These are phyloP conservation scores for Nicotiana undulata DNA, from an alignment of 257 asterid genomes.

Conservation along the genomic window DNA sequence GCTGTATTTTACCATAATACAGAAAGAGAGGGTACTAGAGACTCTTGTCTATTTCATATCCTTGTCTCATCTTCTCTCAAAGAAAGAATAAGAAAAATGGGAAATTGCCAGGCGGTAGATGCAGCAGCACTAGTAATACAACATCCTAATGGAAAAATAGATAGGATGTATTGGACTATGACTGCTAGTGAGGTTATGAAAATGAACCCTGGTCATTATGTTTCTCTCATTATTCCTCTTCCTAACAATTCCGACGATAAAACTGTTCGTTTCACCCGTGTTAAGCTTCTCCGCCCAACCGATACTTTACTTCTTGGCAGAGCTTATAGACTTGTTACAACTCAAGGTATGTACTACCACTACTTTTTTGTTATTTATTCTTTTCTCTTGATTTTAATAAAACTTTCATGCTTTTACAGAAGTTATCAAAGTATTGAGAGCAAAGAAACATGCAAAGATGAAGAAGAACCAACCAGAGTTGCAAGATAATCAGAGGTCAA, in stretches of 20 bases:
- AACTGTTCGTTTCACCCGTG: slow-evolving; percentile 51
- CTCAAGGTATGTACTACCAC: slow-evolving; percentile 44
- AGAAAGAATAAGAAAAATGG: slow-evolving; percentile 32
- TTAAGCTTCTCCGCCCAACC: slow-evolving; percentile 69
- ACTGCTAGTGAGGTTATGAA: slow-evolving; percentile 74
- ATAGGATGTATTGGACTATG: slow-evolving; percentile 70
- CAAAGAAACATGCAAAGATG: slow-evolving; percentile 77
- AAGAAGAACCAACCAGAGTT: slow-evolving; percentile 31
- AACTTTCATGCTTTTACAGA: slow-evolving; percentile 32
- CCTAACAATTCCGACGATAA: slow-evolving; percentile 24
- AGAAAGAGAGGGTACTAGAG: slow-evolving; percentile 22
- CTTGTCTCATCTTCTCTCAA: slow-evolving; percentile 10
- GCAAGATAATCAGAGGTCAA: slow-evolving; percentile 28
- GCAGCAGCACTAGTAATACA: slow-evolving; percentile 91
- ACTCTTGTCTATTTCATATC: slow-evolving; percentile 19
- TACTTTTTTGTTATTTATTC: not conserved
- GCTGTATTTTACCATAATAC: slow-evolving; percentile 19
- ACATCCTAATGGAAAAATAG: slow-evolving; percentile 69
- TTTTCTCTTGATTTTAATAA: not conserved
- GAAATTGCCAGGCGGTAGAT: slow-evolving; percentile 87
- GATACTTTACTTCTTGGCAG: slow-evolving; percentile 72
- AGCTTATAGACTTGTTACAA: slow-evolving; percentile 78
- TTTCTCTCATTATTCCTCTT: slow-evolving; percentile 69
- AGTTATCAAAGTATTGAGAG: slow-evolving; percentile 75
- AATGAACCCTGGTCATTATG: slow-evolving; percentile 78